Base-by-base conservation (phyloP, 2,329 filamentous ascomycete species). In the Fusarium poae region DNA sequence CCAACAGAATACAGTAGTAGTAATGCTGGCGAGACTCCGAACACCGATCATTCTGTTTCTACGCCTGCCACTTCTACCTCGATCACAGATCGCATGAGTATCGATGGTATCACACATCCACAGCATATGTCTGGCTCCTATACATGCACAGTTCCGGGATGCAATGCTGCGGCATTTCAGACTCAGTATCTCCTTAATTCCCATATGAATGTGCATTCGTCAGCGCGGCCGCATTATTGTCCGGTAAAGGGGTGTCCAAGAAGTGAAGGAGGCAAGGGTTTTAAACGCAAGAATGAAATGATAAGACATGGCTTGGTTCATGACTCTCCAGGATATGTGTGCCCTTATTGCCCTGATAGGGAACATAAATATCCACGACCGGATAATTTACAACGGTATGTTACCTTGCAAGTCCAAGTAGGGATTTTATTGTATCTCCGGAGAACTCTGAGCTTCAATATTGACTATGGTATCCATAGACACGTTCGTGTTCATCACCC, bases 361-460 rank as follows among this genome's bases (percentile, higher is more conserved):
- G 94, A 97, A 77, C 95, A 97, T 79, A 94, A 92, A 77, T 98
- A 98, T 78, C 96, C 96, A 7, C 86, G 96, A 72, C 96, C 96
- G 34, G 96, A 99, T 78, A 98, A 98, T 83, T 82, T 99, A 57
- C 95, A 97, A 82, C 89, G 95, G 93, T 97, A 84, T 70, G 67
- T 63, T 12, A 21, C 37, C 51, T 43, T 16, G 21, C 42, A 29
- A n/a, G 20, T 6, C 23, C 21, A 37, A 42, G n/a, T 58, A 39
- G 34, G 34, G 27, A 27, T 35, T 16, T 25, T 10, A 18, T 34
- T 23, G 21, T 30, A 44, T 34, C 10, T 51, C 23, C 13, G n/a
- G n/a, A n/a, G n/a, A 27, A 21, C 18, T 15, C 9, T 8, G 15
- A 21, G 32, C 44, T 27, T 30, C 34, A 37, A 37, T 29, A 52